Percentiles rank a stretch among this genome's conserved stretches.
Conservation (phyloP, 106 monocot species). For the Phalaenopsis equestris region DNA sequence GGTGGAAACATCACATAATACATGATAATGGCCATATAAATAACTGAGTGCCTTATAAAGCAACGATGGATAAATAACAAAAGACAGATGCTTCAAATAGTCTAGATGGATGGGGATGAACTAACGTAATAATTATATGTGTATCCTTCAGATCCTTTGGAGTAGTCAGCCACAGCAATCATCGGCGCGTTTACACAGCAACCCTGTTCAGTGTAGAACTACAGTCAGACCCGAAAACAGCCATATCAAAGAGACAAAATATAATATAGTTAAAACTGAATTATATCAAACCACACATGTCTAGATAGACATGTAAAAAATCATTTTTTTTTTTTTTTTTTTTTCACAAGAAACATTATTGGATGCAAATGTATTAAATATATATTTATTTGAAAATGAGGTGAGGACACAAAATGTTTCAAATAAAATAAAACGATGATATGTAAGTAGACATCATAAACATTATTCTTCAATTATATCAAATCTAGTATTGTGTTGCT, state of each 20-base stretch:
- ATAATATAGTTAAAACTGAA: background rate
- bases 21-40: background rate
- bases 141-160: conserved; percentile 92
- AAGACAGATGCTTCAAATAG: conserved; percentile 6
- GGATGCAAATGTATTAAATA: too few relatives aligned
- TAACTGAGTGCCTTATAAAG: background rate
- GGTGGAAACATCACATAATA: background rate
- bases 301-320: background rate
- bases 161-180: conserved; percentile 88
- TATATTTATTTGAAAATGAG: too few relatives aligned
- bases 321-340: too few relatives aligned
- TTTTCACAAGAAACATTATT: too few relatives aligned
- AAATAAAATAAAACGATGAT: too few relatives aligned
- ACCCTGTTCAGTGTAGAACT: conserved; percentile 36
- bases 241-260: background rate
- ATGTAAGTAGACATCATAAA: background rate
- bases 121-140: conserved; percentile 94
- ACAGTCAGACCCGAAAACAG: background rate
- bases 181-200: conserved; percentile 99
- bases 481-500: background rate
- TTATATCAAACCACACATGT: background rate
- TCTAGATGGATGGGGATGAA: conserved; percentile 2
- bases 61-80: background rate
- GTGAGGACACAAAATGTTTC: too few relatives aligned
- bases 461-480: background rate